Base-by-base conservation (phyloP, 2,329 filamentous ascomycete genomes). In the Colletotrichum melonis region DNA sequence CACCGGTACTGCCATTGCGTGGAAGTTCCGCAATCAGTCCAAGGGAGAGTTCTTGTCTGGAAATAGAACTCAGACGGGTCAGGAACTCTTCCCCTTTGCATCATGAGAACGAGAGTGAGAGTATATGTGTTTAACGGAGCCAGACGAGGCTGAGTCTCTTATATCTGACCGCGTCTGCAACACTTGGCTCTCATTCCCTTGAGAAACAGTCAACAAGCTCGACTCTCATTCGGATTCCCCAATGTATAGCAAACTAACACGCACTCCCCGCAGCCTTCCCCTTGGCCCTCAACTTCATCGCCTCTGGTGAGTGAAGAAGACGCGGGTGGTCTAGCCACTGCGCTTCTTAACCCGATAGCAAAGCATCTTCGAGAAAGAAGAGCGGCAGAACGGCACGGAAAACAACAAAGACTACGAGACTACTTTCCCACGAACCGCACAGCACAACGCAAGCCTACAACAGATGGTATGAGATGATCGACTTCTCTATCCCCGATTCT, bases 231-330 rank as follows among this genome's bases (percentile, higher is more conserved):
- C 35, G 16, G 26, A 38, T 4, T 3, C 22, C 56, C 14, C 12
- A 28, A 56, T 28, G 30, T 7, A 52, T 42, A n/a, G 42, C 42
- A 49, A 65, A 72, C 67, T 85, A 77, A 85, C 80, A 73, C 26
- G 26, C 63, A 12, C 22, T 35, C 28, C 68, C 55, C 62, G 73
- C 79, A 97, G 94, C 93, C 76, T 85, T 95, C 76, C 94, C 94
- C 78, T 86, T 97, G 83, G 93, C 94, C 82, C 88, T 97, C 81
- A 97, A 97, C 86, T 97, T 97, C 87, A 94, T 97, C 86, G 94
- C 94, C 83, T 94, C 94, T 87, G 93, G 94, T 97, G 91, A 96
- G 94, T 96, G 84, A 83, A 83, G 81, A 81, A 80, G 78, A 82
- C 78, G 78, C 77, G 55, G 54, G 30, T 35, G 22, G 19, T 22